Evolutionary conservation across 768 basidiomycete species (phyloP).

Genomic region (Trametes villosa): DNA sequence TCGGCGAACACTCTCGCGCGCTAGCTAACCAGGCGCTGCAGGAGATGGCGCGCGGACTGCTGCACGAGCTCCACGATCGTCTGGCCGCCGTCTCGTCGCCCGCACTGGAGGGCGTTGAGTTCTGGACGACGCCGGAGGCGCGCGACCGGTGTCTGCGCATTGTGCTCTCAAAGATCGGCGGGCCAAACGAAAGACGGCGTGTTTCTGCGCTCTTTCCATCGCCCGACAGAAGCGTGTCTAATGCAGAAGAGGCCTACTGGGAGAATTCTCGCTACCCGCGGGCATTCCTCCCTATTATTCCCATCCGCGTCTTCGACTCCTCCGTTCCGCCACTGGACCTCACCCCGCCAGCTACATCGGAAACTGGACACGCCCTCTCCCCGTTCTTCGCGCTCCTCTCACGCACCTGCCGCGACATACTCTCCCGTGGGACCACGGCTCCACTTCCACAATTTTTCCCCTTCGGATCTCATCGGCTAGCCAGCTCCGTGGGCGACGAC

Average conservation of each 20-base stretch:
- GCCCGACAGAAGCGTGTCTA: slow-evolving; percentile 4
- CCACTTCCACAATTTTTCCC: not conserved
- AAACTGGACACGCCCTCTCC: slow-evolving; percentile 8
- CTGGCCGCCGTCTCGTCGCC: slow-evolving; percentile 30
- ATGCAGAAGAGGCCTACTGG: slow-evolving; percentile 61
- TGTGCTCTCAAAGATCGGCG: slow-evolving; percentile 74
- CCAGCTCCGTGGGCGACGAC: not conserved
- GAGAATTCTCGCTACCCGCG: slow-evolving; percentile 57
- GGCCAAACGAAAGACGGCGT: slow-evolving; percentile 64
- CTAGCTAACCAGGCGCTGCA: slow-evolving; percentile 73
- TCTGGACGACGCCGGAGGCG: slow-evolving; percentile 85
- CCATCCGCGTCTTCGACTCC: slow-evolving; percentile 55
- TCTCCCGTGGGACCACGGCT: slow-evolving; percentile 45
- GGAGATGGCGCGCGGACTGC: slow-evolving; percentile 67
- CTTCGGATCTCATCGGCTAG: not conserved
- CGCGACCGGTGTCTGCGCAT: slow-evolving; percentile 75
- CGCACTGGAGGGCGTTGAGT: slow-evolving; percentile 46
- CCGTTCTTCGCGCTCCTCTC: slow-evolving; percentile 55
- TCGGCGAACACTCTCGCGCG: slow-evolving; percentile 64
- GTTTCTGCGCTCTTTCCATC: slow-evolving; percentile 62
- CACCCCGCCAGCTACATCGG: slow-evolving; percentile 1
- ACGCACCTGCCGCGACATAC: slow-evolving; percentile 56
- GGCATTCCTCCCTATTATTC: slow-evolving; percentile 60
- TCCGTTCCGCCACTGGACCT: slow-evolving; percentile 24
- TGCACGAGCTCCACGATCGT: slow-evolving; percentile 65